Percentiles rank a stretch among this genome's conserved stretches.
These are phyloP conservation scores for Triadica sebifera DNA, from an alignment of 345 rosid genomes.

Conservation along the genomic window DNA sequence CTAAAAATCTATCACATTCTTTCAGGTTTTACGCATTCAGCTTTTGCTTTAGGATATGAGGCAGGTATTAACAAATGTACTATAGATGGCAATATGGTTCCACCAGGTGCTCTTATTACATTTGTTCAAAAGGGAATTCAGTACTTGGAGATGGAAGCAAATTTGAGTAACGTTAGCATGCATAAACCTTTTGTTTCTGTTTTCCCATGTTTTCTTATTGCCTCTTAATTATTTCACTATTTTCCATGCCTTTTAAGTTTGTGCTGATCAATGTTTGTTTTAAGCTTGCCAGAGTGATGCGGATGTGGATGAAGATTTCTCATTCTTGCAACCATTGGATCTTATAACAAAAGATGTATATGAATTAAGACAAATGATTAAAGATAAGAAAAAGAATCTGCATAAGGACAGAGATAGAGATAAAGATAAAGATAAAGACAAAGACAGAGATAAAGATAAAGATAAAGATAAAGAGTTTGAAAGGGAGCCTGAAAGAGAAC, in stretches of 20 bases:
- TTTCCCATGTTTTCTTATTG: slow-evolving; percentile 4
- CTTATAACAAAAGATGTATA: slow-evolving; percentile 83
- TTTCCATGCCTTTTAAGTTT: slow-evolving; percentile 11
- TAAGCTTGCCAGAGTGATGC: slow-evolving; percentile 63
- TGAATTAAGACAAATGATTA: slow-evolving; percentile 71
- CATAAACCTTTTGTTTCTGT: slow-evolving; percentile 17
- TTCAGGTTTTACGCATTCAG: slow-evolving; percentile 84
- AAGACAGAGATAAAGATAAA: slow-evolving; percentile 42
- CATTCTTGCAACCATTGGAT: slow-evolving; percentile 94
- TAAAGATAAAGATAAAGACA: slow-evolving; percentile 12
- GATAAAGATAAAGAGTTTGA: slow-evolving; percentile 40
- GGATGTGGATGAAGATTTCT: slow-evolving; percentile 91
- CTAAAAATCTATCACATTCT: neutral
- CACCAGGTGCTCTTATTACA: slow-evolving; percentile 89
- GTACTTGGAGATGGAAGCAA: slow-evolving; percentile 98
- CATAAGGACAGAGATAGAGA: slow-evolving; percentile 62
- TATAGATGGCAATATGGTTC: slow-evolving; percentile 91
- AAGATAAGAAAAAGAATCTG: slow-evolving; percentile 65
- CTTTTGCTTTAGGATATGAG: slow-evolving; percentile 90
- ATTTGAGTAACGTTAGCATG: slow-evolving; percentile 69
- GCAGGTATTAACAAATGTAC: slow-evolving; percentile 83
- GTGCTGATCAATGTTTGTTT: slow-evolving; percentile 37
- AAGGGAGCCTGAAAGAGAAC: slow-evolving; percentile 58
- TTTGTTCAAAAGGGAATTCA: slow-evolving; percentile 94
- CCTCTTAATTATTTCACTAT: slow-evolving; percentile 4